These are phyloP conservation scores for Epicoccum sorghinum DNA, from an alignment of 2,329 filamentous ascomycete species.

Conservation along the genomic window DNA sequence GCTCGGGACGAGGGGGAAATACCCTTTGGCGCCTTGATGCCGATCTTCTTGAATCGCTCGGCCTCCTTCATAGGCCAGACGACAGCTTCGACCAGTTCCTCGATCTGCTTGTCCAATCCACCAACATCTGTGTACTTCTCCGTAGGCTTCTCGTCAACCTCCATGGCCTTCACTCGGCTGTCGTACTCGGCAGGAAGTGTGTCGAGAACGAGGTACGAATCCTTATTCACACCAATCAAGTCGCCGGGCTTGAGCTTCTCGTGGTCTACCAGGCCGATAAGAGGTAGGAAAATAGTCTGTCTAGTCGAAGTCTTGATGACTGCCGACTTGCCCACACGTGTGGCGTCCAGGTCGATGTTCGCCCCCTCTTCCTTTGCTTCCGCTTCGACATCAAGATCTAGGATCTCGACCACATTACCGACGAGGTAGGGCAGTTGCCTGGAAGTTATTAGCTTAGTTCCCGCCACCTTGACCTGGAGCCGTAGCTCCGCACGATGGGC, in stretches of 20 bases:
- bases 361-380: constrained; percentile 97
- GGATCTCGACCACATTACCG: constrained; percentile 95
- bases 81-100: constrained; percentile 96
- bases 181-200: constrained; percentile 98
- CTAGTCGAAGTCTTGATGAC: constrained; percentile 99
- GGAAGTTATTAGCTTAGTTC: constrained; percentile 15
- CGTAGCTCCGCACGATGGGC: constrained; percentile 25
- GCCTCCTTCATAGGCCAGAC: constrained; percentile 99
- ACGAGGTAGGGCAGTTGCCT: constrained; percentile 98
- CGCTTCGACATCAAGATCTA: constrained; percentile 93
- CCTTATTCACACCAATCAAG: constrained; percentile 98
- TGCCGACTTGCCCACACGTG: constrained; percentile 94
- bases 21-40: constrained; percentile 99
- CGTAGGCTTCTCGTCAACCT: constrained; percentile 99
- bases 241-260: constrained; percentile 94
- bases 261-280: constrained; percentile 96
- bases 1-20: constrained; percentile 36
- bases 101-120: constrained; percentile 97
- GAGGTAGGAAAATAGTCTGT: constrained; percentile 96
- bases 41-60: constrained; percentile 98
- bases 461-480: neutral
- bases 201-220: constrained; percentile 96
- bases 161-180: constrained; percentile 99
- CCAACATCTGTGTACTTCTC: constrained; percentile 99
- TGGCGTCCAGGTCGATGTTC: constrained; percentile 97